These are phyloP conservation scores for Dendrobium chrysotoxum DNA, from an alignment of 106 monocot species.

Conservation along the genomic window DNA sequence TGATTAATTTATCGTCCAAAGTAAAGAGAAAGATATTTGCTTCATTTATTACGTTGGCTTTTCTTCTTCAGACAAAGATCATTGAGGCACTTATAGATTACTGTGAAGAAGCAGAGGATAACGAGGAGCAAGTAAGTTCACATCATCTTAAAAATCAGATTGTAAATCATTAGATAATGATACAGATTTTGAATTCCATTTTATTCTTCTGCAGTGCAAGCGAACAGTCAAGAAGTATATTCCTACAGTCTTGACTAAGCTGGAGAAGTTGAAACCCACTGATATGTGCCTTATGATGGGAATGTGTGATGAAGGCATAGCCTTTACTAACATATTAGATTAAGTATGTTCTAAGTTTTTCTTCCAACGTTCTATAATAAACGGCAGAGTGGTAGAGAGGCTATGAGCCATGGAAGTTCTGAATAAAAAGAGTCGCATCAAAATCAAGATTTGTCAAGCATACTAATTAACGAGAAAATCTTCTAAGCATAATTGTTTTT, in stretches of 20 bases:
- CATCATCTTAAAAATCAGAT: background rate
- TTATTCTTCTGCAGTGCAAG: slow-evolving; percentile 20
- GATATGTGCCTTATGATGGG: slow-evolving; percentile 23
- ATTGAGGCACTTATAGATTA: slow-evolving; percentile 18
- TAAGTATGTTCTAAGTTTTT: background rate
- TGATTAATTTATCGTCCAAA: background rate
- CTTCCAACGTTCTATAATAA: background rate
- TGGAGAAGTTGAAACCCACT: slow-evolving; percentile 18
- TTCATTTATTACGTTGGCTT: background rate
- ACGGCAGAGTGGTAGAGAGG: background rate
- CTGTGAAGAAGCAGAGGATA: slow-evolving; percentile 23
- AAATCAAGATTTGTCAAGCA: background rate
- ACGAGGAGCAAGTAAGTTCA: slow-evolving; percentile 13
- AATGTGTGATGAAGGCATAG: slow-evolving; percentile 17
- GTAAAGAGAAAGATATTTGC: background rate
- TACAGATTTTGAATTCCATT: background rate
- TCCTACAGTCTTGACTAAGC: slow-evolving; percentile 11
- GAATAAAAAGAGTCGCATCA: background rate
- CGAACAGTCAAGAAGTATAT: slow-evolving; percentile 11
- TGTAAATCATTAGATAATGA: background rate
- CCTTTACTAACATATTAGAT: background rate
- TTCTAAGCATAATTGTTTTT: background rate
- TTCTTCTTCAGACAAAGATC: slow-evolving; percentile 14
- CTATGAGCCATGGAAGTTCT: background rate
- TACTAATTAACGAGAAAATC: background rate